Evolutionary conservation across 2,329 filamentous ascomycete genomes (phyloP), one percentile per base, ranked within the genome.

Genomic region (Fragosphaeria purpurea): DNA sequence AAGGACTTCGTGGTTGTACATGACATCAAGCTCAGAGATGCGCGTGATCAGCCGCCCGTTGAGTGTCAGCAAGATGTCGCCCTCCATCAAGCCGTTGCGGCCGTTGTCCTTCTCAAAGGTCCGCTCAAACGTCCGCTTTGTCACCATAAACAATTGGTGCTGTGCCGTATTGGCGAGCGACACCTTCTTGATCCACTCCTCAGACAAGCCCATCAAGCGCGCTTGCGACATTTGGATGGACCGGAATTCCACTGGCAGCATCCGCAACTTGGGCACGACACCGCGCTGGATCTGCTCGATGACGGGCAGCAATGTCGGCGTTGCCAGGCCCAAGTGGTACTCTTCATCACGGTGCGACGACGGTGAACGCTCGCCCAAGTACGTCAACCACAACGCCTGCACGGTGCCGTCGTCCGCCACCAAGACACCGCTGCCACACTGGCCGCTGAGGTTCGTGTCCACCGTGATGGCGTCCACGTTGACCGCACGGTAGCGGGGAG

Each of bases 391-490:
- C 34, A 98, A 72, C 2, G 93, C 93, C 65, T 96, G 89, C 0
- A 98, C 90, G 5, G 87, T 89, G 30, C 93, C 93, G 59, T 96
- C 88, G 56, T 91, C 84, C 4, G 86, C 82, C 11, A 96, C 82
- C 39, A 98, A 77, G 1, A 97, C 94, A 63, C 94, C 94, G 55
- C 88, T 95, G 50, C 90, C 91, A 63, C 93, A 97, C 61, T 95
- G 89, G 2, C 85, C 83, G 53, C 88, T 91, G 5, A 98, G 76
- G 55, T 83, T 90, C 4, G 91, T 97, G 63, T 98, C 93, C 33
- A 98, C 89, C 0, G 91, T 97, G 61, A 98, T 95, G 45, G 93
- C 93, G 64, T 97, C 93, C 9, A 97, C 81, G 60, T 98, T 97
- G 61, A 95, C 86, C 22, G 93, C 93, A 4, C 94, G 82, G 64